These are phyloP conservation scores for Rhodosporidiobolus sp. DNA, from an alignment of 768 basidiomycete genomes.

Conservation along the genomic window DNA sequence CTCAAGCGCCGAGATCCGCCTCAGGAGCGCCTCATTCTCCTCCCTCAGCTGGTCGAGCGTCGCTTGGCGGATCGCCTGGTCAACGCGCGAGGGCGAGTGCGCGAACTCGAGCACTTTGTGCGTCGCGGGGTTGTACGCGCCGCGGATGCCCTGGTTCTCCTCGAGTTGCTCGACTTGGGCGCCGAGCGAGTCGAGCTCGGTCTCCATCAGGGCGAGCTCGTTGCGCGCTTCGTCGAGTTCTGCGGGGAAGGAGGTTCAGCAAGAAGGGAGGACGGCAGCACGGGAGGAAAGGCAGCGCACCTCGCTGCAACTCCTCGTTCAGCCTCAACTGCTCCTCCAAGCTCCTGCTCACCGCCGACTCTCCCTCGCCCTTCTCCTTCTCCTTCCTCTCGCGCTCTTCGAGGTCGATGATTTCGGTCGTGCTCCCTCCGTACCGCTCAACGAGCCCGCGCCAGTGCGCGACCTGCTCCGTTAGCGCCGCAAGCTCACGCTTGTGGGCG, in stretches of 20 bases:
- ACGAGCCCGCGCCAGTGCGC: conserved; percentile 32
- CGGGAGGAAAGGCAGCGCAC: neutral
- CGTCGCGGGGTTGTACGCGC: conserved; percentile 41
- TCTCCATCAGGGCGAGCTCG: conserved; percentile 28
- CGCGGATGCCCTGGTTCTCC: conserved; percentile 40
- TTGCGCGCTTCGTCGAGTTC: conserved; percentile 36
- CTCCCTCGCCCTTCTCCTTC: neutral
- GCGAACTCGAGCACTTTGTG: conserved; percentile 41
- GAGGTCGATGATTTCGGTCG: conserved; percentile 33
- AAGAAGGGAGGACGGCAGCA: neutral
- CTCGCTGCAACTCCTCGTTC: conserved; percentile 32
- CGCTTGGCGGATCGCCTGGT: conserved; percentile 70
- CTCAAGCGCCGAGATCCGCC: conserved; percentile 53
- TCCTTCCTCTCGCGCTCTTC: conserved; percentile 22
- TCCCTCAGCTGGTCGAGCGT: conserved; percentile 69
- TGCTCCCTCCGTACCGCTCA: conserved; percentile 39
- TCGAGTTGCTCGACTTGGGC: conserved; percentile 40
- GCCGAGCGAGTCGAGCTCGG: conserved; percentile 39
- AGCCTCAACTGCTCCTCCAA: conserved; percentile 29
- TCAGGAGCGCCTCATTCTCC: conserved; percentile 81
- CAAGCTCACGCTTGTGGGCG: conserved; percentile 31
- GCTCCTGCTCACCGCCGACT: neutral
- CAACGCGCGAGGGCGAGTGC: conserved; percentile 79
- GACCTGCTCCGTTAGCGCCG: conserved; percentile 18
- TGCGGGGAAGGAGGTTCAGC: neutral